Evolutionary conservation across 306 rosid species (phyloP).

Genomic region (Oemleria cerasiformis): DNA sequence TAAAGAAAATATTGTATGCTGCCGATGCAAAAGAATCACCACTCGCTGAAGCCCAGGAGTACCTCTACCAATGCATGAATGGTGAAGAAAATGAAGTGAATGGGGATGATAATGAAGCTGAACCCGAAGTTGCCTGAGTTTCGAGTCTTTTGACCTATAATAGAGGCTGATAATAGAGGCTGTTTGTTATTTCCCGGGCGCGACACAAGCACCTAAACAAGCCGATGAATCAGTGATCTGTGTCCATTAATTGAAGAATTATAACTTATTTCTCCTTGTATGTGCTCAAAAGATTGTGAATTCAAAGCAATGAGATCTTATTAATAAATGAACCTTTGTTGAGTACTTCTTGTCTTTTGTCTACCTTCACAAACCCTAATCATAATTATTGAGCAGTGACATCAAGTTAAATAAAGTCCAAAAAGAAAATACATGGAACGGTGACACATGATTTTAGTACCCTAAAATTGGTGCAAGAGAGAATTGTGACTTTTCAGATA

Average conservation of each 20-base stretch:
- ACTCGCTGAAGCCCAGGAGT: conserved; percentile 80
- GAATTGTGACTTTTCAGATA: too few relatives aligned
- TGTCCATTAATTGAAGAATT: background rate
- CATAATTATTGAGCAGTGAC: too few relatives aligned
- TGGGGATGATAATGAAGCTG: conserved; percentile 25
- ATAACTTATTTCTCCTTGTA: background rate
- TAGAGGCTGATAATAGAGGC: conserved; percentile 32
- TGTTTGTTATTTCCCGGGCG: conserved; percentile 20
- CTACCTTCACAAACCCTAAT: background rate
- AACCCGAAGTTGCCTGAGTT: background rate
- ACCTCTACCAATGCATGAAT: conserved; percentile 37
- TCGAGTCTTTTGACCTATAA: background rate
- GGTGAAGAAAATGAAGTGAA: conserved; percentile 25
- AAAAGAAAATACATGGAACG: too few relatives aligned
- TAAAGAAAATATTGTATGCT: conserved; percentile 87
- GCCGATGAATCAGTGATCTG: background rate
- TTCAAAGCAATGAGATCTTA: background rate
- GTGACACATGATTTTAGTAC: too few relatives aligned
- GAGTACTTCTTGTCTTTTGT: background rate
- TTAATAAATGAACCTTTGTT: background rate
- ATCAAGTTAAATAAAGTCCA: too few relatives aligned
- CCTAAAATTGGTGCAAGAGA: too few relatives aligned
- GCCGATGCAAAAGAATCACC: conserved; percentile 88
- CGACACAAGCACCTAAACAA: background rate
- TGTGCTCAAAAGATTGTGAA: background rate